Conservation (phyloP, 164 flowering plant species). For the Houttuynia cordata region DNA sequence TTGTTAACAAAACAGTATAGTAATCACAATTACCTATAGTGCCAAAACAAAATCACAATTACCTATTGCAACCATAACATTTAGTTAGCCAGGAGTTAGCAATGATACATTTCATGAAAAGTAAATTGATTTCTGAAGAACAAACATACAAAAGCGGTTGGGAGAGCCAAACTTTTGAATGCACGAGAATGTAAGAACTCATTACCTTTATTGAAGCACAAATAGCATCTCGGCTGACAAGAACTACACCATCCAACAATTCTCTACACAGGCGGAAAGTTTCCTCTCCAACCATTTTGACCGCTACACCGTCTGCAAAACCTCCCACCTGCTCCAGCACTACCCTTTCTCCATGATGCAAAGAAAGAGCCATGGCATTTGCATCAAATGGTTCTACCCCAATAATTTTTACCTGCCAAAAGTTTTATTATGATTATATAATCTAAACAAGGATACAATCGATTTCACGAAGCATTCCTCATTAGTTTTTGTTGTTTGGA, state of each 20-base stretch:
- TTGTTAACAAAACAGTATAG: not conserved
- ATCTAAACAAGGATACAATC: not conserved
- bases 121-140: too few relatives aligned
- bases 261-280: constrained; percentile 84
- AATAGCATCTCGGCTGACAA: constrained; percentile 94
- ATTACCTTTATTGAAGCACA: constrained; percentile 97
- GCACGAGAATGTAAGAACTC: not conserved
- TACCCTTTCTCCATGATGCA: constrained; percentile 79
- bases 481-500: too few relatives aligned
- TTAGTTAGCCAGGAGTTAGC: not conserved
- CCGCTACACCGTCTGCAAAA: constrained; percentile 99
- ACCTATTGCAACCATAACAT: not conserved
- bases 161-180: not conserved
- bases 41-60: too few relatives aligned
- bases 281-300: constrained; percentile 92
- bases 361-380: constrained; percentile 96
- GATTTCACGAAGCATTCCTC: not conserved
- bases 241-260: constrained; percentile 87
- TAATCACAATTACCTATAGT: not conserved
- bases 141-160: too few relatives aligned
- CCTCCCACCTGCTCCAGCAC: constrained; percentile 90
- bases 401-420: constrained; percentile 71
- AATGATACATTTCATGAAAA: too few relatives aligned
- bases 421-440: not conserved
- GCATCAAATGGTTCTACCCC: constrained; percentile 99